These are phyloP conservation scores for Neurospora sp. DNA, from an alignment of 495 filamentous ascomycete genomes.

Conservation along the genomic window DNA sequence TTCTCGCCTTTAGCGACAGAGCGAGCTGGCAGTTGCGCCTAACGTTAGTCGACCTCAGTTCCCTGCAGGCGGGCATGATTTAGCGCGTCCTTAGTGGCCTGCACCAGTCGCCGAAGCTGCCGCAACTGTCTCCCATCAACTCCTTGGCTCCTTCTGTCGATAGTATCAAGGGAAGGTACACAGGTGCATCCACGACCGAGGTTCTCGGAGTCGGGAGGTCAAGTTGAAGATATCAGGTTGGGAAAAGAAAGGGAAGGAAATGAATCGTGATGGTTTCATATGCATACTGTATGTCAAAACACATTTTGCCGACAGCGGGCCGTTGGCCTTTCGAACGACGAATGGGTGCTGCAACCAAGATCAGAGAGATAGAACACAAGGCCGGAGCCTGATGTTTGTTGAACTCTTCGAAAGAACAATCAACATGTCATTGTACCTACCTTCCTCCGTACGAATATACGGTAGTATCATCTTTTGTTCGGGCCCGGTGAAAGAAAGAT, in stretches of 20 bases:
- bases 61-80: too few relatives aligned
- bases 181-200: not conserved
- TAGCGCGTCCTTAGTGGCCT: not conserved
- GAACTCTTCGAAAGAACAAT: not conserved
- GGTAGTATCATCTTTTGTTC: not conserved
- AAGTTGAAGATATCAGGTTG: not conserved
- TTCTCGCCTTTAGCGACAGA: too few relatives aligned
- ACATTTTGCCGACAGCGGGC: not conserved
- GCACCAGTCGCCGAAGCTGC: not conserved
- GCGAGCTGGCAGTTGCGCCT: too few relatives aligned
- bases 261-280: not conserved
- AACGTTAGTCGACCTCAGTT: too few relatives aligned
- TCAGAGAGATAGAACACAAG: not conserved
- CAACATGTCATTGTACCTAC: not conserved
- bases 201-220: not conserved
- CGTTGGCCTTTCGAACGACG: not conserved
- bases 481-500: not conserved
- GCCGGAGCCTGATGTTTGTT: not conserved
- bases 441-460: not conserved
- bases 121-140: not conserved
- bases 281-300: not conserved
- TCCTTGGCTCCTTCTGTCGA: not conserved
- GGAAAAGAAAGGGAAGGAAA: not conserved
- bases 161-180: not conserved
- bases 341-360: not conserved